A percentile compares a stretch with the other conserved stretches of the same genome.
Conservation (phyloP, 2,329 filamentous ascomycete species). For the Pseudogymnoascus sp. region DNA sequence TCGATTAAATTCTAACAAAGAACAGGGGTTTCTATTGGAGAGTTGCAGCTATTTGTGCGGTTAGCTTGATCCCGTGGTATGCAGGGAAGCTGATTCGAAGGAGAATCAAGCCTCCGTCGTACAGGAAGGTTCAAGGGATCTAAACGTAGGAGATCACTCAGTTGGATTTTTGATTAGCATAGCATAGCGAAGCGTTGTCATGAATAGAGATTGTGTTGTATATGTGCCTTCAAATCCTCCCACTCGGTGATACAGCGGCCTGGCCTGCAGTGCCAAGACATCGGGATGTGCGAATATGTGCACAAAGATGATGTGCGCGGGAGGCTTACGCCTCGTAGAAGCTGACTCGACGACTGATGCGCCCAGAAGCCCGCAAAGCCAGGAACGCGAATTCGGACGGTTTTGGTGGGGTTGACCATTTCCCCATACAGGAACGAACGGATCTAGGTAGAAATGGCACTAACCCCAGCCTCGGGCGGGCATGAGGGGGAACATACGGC, state of each 20-base stretch:
- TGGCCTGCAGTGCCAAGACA: too few relatives aligned
- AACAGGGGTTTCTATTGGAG: constrained; percentile 79
- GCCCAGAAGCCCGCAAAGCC: too few relatives aligned
- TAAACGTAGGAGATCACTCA: constrained; percentile 10
- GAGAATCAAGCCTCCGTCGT: constrained; percentile 84
- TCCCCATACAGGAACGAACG: neutral
- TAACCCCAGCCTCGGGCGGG: neutral
- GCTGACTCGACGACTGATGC: neutral
- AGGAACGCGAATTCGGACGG: too few relatives aligned
- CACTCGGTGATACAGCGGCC: neutral
- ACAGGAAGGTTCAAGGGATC: constrained; percentile 79
- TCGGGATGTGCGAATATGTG: too few relatives aligned
- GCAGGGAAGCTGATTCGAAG: constrained; percentile 75
- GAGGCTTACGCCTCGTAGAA: neutral
- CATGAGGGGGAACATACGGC: neutral
- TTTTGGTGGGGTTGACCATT: neutral
- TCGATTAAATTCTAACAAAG: constrained; percentile 17
- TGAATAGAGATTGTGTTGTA: neutral
- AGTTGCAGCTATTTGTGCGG: constrained; percentile 67
- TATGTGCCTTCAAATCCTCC: neutral
- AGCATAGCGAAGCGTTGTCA: constrained; percentile 2
- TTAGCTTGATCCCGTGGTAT: constrained; percentile 81
- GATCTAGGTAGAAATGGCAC: neutral
- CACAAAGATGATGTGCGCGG: neutral
- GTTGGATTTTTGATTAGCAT: neutral